Evolutionary conservation across 164 flowering plant genomes (phyloP).

Genomic region (Vitis labrusca): DNA sequence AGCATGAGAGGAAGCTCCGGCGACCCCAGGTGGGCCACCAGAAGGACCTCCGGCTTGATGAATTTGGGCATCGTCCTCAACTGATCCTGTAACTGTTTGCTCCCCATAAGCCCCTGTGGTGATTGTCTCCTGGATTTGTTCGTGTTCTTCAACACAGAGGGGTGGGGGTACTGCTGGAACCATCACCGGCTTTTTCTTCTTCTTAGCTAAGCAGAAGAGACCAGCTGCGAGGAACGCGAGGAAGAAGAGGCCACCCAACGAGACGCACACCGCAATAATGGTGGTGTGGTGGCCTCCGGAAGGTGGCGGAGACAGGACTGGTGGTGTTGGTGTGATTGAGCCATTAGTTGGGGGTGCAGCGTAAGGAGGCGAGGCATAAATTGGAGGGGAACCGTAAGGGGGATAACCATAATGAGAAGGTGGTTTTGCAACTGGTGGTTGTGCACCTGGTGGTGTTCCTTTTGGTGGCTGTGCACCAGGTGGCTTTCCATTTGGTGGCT

Average conservation of each 20-base stretch:
- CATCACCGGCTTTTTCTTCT: conserved; percentile 42
- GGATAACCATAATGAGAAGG: background rate
- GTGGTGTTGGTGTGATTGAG: conserved; percentile 20
- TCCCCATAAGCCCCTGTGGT: conserved; percentile 9
- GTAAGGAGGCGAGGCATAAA: background rate
- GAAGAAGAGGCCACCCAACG: conserved; percentile 41
- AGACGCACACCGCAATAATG: conserved; percentile 35
- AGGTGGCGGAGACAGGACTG: conserved; percentile 23
- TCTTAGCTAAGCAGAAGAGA: conserved; percentile 49
- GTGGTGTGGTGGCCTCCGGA: conserved; percentile 40
- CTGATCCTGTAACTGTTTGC: background rate
- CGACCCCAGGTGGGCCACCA: too few relatives aligned
- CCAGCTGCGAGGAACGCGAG: conserved; percentile 47
- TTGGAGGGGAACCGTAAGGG: background rate
- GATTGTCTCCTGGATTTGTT: conserved; percentile 10
- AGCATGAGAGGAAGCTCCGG: too few relatives aligned
- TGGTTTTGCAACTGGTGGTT: background rate
- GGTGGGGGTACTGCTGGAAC: conserved; percentile 26
- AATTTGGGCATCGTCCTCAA: background rate
- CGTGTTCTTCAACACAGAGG: conserved; percentile 13
- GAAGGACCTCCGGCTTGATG: conserved; percentile 1
- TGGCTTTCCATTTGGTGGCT: too few relatives aligned
- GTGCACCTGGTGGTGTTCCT: too few relatives aligned
- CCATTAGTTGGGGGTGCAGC: conserved; percentile 11
- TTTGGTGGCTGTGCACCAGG: too few relatives aligned